Percentiles rank a stretch among this genome's conserved stretches.
These are phyloP conservation scores for Elongisporangium senticosum DNA, from an alignment of 352 stramenopile genomes.

Conservation along the genomic window DNA sequence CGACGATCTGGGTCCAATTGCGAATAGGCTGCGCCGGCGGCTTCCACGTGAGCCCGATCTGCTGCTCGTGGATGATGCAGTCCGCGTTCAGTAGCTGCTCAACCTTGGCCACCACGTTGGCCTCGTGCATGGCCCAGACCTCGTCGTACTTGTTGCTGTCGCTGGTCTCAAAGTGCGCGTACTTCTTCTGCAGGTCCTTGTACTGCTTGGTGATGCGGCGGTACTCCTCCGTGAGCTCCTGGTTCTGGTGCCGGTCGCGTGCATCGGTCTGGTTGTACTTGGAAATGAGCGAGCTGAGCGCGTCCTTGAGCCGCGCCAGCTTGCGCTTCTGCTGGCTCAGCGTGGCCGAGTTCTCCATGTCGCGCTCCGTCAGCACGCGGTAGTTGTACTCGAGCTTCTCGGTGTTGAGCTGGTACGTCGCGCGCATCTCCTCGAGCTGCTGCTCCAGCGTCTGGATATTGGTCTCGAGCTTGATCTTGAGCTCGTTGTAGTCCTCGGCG, in stretches of 20 bases:
- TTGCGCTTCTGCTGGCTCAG: slow-evolving; percentile 92
- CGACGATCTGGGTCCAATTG: slow-evolving; percentile 36
- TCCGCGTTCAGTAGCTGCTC: slow-evolving; percentile 87
- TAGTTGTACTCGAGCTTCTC: slow-evolving; percentile 98
- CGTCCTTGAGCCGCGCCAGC: slow-evolving; percentile 89
- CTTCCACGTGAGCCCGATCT: slow-evolving; percentile 82
- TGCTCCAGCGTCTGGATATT: slow-evolving; percentile 96
- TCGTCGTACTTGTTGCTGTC: slow-evolving; percentile 87
- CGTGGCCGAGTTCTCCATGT: slow-evolving; percentile 94
- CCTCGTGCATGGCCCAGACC: slow-evolving; percentile 91
- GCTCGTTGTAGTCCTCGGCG: slow-evolving; percentile 92
- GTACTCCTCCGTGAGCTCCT: slow-evolving; percentile 93
- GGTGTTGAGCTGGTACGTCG: slow-evolving; percentile 94
- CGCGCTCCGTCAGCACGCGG: slow-evolving; percentile 90
- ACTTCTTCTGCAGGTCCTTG: slow-evolving; percentile 94
- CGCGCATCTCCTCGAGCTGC: slow-evolving; percentile 94
- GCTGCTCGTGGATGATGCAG: slow-evolving; percentile 87
- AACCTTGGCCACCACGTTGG: slow-evolving; percentile 75
- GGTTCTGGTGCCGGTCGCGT: slow-evolving; percentile 83
- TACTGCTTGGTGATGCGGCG: slow-evolving; percentile 93
- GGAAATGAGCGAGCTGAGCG: slow-evolving; percentile 79
- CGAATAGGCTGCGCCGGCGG: slow-evolving; percentile 47
- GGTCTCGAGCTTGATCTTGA: slow-evolving; percentile 96
- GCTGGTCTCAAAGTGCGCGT: slow-evolving; percentile 89
- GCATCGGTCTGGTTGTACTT: slow-evolving; percentile 92